These are phyloP conservation scores for Ogataea allantospora DNA, from an alignment of 805 yeast genomes.

Conservation along the genomic window DNA sequence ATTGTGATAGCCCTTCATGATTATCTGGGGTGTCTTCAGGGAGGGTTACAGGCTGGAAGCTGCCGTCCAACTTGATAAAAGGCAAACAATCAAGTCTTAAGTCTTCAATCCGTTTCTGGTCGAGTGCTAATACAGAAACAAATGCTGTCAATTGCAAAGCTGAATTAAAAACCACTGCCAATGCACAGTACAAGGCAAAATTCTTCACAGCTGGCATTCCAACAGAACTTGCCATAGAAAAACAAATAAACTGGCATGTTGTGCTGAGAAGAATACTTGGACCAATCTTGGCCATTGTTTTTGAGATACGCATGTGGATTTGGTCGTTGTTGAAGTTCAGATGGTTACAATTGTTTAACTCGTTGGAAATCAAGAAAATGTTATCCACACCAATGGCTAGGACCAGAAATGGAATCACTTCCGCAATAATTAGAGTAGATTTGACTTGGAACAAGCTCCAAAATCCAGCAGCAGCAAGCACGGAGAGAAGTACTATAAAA, in stretches of 20 bases:
- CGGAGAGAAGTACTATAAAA: conserved; percentile 75
- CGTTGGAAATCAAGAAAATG: conserved; percentile 82
- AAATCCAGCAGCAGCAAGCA: conserved; percentile 77
- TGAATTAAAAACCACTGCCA: conserved; percentile 77
- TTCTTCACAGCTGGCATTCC: conserved; percentile 96
- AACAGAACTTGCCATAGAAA: conserved; percentile 73
- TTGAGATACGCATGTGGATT: conserved; percentile 57
- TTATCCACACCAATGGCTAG: conserved; percentile 97
- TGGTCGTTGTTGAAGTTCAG: conserved; percentile 38
- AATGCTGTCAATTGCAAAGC: conserved; percentile 79
- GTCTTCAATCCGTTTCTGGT: conserved; percentile 58
- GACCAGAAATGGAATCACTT: conserved; percentile 90
- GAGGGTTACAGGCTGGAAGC: conserved; percentile 10
- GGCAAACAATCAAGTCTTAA: conserved; percentile 63
- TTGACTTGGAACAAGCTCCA: conserved; percentile 75
- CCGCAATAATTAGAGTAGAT: conserved; percentile 90
- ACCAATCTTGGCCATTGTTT: conserved; percentile 71
- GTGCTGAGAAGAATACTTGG: conserved; percentile 85
- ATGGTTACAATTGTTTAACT: conserved; percentile 55
- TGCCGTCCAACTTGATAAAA: conserved; percentile 39
- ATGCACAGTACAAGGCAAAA: conserved; percentile 88
- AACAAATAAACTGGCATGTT: conserved; percentile 74
- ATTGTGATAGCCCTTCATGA: conserved; percentile 23
- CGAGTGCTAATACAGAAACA: conserved; percentile 66
- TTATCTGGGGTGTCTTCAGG: conserved; percentile 12